Evolutionary conservation across 2,329 filamentous ascomycete species (phyloP).

Genomic region (Beauveria caledonica): DNA sequence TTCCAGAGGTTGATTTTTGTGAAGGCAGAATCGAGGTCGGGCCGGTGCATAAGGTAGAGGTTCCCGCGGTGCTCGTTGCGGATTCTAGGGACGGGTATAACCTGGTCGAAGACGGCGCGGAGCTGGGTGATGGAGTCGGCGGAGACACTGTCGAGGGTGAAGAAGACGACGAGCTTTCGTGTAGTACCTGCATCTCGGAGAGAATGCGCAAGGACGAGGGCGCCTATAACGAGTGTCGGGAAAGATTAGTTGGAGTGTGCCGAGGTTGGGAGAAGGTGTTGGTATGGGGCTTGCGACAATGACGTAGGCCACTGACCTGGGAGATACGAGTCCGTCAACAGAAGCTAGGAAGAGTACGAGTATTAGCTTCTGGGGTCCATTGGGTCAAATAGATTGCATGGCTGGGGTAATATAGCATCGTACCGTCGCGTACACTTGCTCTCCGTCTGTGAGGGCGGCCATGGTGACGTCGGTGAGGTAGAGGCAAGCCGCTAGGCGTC

Average conservation of each 20-base stretch:
- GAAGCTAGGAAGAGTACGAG: conserved; percentile 51
- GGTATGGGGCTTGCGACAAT: conserved; percentile 11
- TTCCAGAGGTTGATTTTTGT: conserved; percentile 96
- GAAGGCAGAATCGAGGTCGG: conserved; percentile 84
- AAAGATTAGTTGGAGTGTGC: conserved; percentile 10
- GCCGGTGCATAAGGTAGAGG: conserved; percentile 82
- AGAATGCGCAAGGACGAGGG: conserved; percentile 88
- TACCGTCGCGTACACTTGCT: conserved; percentile 51
- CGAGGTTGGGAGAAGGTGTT: conserved; percentile 16
- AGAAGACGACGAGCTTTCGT: conserved; percentile 77
- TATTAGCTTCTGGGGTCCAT: neutral
- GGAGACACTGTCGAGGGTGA: conserved; percentile 73
- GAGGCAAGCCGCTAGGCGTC: conserved; percentile 1
- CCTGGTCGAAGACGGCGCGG: conserved; percentile 76
- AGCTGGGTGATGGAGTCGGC: conserved; percentile 69
- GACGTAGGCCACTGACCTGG: conserved; percentile 54
- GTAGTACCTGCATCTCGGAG: conserved; percentile 81
- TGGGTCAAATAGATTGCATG: neutral
- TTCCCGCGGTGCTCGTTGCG: conserved; percentile 71
- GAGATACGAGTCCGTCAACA: conserved; percentile 86
- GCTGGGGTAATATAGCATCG: conserved; percentile 15
- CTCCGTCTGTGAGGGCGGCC: conserved; percentile 29
- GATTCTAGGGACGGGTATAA: conserved; percentile 77
- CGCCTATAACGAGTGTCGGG: conserved; percentile 52
- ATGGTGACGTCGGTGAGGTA: neutral